Evolutionary conservation across 2,329 filamentous ascomycete species (phyloP).

Genomic region (Verticillium albo-atrum): DNA sequence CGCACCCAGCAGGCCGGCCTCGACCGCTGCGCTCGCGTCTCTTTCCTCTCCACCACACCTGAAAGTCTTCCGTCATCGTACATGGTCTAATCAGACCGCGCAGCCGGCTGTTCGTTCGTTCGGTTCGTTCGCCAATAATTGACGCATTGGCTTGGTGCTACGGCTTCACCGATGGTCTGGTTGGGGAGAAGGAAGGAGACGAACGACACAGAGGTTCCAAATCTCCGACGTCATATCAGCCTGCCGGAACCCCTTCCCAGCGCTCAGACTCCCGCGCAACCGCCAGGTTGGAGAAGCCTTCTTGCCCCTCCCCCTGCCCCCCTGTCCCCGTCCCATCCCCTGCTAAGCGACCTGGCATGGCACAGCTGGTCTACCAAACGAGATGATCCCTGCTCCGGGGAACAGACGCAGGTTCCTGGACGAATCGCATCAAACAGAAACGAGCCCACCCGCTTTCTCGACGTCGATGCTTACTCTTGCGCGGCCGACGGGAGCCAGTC

Average conservation of each 20-base stretch:
- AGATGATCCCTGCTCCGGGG: neutral
- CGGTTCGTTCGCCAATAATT: neutral
- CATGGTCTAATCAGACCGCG: neutral
- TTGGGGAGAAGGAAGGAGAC: neutral
- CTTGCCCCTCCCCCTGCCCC: too few relatives aligned
- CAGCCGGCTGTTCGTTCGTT: neutral
- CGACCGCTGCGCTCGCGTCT: neutral
- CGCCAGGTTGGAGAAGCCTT: neutral
- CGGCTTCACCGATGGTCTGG: neutral
- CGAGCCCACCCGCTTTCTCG: neutral
- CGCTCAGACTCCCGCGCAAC: neutral
- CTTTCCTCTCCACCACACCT: neutral
- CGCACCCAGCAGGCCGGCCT: neutral
- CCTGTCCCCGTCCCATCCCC: neutral
- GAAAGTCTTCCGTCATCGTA: neutral
- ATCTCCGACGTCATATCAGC: neutral
- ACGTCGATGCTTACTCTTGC: neutral
- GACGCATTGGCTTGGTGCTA: neutral
- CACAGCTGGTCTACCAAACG: neutral
- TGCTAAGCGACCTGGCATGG: neutral
- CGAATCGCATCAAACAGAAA: neutral
- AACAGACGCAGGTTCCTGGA: neutral
- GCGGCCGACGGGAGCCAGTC: neutral
- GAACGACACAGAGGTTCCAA: neutral
- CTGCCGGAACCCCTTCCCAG: neutral